A percentile compares a stretch with the other conserved stretches of the same genome.
These are phyloP conservation scores for Chlorella ohadii DNA, from an alignment of 139 green algal genomes.

Conservation along the genomic window DNA sequence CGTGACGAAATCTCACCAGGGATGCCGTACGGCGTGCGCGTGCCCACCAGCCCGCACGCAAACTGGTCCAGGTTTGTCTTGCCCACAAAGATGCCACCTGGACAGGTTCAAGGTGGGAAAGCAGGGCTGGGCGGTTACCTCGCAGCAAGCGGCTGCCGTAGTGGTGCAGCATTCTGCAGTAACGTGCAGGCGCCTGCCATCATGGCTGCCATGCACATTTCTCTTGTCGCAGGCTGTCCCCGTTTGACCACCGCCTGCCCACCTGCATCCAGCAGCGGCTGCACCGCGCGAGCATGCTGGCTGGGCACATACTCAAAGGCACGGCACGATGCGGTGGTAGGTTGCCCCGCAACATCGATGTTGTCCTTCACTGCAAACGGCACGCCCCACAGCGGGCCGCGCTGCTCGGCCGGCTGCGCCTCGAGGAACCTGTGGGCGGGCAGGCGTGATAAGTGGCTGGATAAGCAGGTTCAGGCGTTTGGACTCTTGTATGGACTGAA, in stretches of 20 bases:
- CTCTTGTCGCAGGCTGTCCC: no score
- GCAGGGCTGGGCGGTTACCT: no score
- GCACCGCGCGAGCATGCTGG: conserved; percentile 48
- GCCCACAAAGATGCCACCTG: conserved; percentile 75
- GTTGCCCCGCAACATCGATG: conserved; percentile 75
- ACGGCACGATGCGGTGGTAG: conserved; percentile 76
- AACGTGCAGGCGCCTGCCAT: no score
- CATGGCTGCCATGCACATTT: no score
- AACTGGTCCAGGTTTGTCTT: conserved; percentile 93
- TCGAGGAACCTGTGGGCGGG: conserved; percentile 54
- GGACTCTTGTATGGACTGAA: no score
- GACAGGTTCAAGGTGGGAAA: no score
- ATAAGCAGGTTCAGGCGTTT: background rate
- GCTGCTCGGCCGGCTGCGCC: conserved; percentile 20
- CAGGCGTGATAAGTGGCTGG: background rate
- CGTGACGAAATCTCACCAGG: conserved; percentile 11
- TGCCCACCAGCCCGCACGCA: conserved; percentile 82
- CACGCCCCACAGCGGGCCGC: conserved; percentile 70
- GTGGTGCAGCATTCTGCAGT: no score
- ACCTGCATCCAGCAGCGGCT: conserved; percentile 66
- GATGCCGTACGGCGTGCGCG: conserved; percentile 71
- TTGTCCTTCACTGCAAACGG: conserved; percentile 89
- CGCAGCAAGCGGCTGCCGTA: no score
- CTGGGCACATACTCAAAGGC: conserved; percentile 65
- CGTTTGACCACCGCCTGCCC: background rate